A percentile compares a stretch with the other conserved stretches of the same genome.
These are phyloP conservation scores for Chlamydomonas sphaeroides DNA, from an alignment of 139 green algal species.

Conservation along the genomic window DNA sequence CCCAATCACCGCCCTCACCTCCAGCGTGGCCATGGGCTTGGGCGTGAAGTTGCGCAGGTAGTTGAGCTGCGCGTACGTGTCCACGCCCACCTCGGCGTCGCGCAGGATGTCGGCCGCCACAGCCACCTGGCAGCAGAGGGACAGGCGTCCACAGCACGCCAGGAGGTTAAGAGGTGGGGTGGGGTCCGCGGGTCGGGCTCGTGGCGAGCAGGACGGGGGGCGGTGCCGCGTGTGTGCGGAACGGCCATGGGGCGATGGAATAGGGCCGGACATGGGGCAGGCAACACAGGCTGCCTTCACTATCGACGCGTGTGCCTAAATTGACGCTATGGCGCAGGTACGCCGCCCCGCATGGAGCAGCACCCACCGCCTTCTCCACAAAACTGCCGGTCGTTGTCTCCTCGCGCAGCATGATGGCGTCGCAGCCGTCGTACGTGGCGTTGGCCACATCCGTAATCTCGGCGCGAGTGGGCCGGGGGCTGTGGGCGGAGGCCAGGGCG, in stretches of 20 bases:
- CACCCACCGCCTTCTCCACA: slow-evolving; percentile 29
- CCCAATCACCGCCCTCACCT: slow-evolving; percentile 47
- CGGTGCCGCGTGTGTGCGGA: too few relatives aligned
- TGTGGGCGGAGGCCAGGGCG: too few relatives aligned
- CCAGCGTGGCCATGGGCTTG: slow-evolving; percentile 58
- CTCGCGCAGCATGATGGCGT: slow-evolving; percentile 66
- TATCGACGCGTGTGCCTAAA: too few relatives aligned
- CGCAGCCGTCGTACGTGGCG: slow-evolving; percentile 72
- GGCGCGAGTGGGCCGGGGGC: slow-evolving; percentile 68
- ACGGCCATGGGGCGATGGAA: too few relatives aligned
- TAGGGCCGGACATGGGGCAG: too few relatives aligned
- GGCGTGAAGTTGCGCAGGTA: slow-evolving; percentile 70
- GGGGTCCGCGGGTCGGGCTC: too few relatives aligned
- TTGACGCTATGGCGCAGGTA: too few relatives aligned
- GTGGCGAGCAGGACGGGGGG: too few relatives aligned
- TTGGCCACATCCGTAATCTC: slow-evolving; percentile 89
- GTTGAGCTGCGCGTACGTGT: slow-evolving; percentile 54
- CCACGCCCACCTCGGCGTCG: slow-evolving; percentile 52
- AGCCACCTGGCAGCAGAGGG: slow-evolving; percentile 19
- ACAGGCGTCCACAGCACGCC: too few relatives aligned
- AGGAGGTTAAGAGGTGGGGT: too few relatives aligned
- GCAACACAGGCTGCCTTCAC: too few relatives aligned
- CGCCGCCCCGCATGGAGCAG: too few relatives aligned
- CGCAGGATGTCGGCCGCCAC: slow-evolving; percentile 44
- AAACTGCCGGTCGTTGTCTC: slow-evolving; percentile 58